Evolutionary conservation across 805 yeast genomes (phyloP).

Genomic region (Wickerhamiella lipophila): DNA sequence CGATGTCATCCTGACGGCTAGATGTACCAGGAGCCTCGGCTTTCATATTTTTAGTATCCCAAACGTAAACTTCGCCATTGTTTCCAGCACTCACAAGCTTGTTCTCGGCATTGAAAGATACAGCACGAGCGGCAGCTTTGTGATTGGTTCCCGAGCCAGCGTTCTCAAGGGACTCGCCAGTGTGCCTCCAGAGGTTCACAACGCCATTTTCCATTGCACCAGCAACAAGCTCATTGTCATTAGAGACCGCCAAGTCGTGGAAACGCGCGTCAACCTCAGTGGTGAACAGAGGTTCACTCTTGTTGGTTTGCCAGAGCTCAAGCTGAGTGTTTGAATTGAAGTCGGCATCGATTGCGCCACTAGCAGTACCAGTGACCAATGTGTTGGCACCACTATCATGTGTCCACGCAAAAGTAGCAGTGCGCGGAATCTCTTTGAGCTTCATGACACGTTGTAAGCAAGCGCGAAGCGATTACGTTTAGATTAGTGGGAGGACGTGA

Average conservation of each 20-base stretch:
- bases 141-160: slow-evolving; percentile 32
- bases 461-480: not conserved
- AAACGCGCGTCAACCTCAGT: slow-evolving; percentile 33
- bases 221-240: slow-evolving; percentile 36
- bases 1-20: slow-evolving; percentile 61
- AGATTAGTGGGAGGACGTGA: not conserved
- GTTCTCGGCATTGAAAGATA: slow-evolving; percentile 64
- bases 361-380: slow-evolving; percentile 84
- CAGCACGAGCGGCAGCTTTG: slow-evolving; percentile 50
- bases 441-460: slow-evolving; percentile 40
- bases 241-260: slow-evolving; percentile 33
- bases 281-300: slow-evolving; percentile 23
- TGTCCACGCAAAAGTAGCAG: slow-evolving; percentile 97
- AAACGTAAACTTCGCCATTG: slow-evolving; percentile 77
- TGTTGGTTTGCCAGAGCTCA: slow-evolving; percentile 59
- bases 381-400: slow-evolving; percentile 52
- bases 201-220: slow-evolving; percentile 82
- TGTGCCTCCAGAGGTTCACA: slow-evolving; percentile 65
- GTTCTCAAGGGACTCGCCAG: slow-evolving; percentile 18
- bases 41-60: slow-evolving; percentile 65
- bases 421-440: slow-evolving; percentile 66
- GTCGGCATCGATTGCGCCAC: slow-evolving; percentile 86
- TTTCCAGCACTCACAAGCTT: slow-evolving; percentile 77
- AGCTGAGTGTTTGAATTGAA: slow-evolving; percentile 69
- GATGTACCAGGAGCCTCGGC: slow-evolving; percentile 60